Evolutionary conservation across 352 stramenopile species (phyloP).

Genomic region (Globisporangium canariense): DNA sequence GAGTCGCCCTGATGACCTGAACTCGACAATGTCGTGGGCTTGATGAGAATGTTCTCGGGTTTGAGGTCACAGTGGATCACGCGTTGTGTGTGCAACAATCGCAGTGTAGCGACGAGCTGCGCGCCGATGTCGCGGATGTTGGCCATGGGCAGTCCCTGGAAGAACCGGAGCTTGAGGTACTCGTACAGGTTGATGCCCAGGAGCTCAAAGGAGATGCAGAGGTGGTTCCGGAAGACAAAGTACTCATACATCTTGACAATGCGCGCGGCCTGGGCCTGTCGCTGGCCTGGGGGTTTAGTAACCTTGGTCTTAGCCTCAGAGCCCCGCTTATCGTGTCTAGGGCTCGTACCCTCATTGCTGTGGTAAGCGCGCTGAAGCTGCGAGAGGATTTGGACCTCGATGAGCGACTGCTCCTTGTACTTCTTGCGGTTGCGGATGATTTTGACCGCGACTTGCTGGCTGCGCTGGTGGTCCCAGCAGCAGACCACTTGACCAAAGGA

Average conservation of each 20-base stretch:
- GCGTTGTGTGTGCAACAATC: constrained; percentile 66
- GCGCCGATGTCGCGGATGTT: constrained; percentile 85
- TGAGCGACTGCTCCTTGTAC: constrained; percentile 94
- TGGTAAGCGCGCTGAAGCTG: constrained; percentile 60
- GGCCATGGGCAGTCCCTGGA: constrained; percentile 90
- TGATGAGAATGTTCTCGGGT: constrained; percentile 94
- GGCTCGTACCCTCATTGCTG: neutral
- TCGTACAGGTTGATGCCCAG: constrained; percentile 96
- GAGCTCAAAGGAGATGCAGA: constrained; percentile 97
- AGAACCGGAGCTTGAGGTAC: constrained; percentile 94
- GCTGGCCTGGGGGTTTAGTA: neutral
- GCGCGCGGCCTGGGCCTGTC: constrained; percentile 22
- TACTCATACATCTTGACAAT: constrained; percentile 92
- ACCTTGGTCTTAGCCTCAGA: neutral
- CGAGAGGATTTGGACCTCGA: constrained; percentile 94
- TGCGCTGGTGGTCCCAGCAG: constrained; percentile 85
- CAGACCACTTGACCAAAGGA: constrained; percentile 98
- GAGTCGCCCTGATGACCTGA: neutral
- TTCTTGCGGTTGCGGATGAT: constrained; percentile 97
- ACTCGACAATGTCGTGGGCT: neutral
- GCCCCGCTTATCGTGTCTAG: neutral
- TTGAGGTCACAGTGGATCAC: constrained; percentile 99
- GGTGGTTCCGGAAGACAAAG: constrained; percentile 93
- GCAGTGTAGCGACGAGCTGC: constrained; percentile 87
- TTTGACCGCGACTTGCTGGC: constrained; percentile 93